Percentiles rank a stretch among this genome's conserved stretches.
Conservation (phyloP, 495 filamentous ascomycete genomes). For the Cairneyella variabilis region DNA sequence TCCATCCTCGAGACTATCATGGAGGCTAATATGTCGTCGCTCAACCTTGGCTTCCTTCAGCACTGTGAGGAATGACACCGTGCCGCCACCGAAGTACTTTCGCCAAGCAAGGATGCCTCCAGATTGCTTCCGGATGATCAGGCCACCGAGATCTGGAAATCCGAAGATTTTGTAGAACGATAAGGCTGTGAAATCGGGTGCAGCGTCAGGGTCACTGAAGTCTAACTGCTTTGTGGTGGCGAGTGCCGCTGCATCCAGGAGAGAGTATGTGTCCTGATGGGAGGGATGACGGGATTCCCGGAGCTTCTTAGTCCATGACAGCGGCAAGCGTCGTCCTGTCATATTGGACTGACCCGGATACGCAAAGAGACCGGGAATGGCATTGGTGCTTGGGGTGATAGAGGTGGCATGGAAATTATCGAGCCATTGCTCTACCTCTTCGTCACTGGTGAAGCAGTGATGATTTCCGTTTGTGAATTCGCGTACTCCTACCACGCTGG, state of each 20-base stretch:
- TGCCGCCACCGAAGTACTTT: constrained; percentile 75
- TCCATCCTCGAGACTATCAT: constrained; percentile 72
- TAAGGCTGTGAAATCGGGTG: constrained; percentile 69
- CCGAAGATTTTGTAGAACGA: constrained; percentile 85
- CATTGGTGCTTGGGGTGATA: neutral
- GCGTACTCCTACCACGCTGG: constrained; percentile 66
- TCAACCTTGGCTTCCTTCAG: constrained; percentile 62
- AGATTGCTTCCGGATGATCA: constrained; percentile 62
- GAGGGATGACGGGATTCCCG: constrained; percentile 37
- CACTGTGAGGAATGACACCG: constrained; percentile 65
- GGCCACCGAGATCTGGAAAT: constrained; percentile 69
- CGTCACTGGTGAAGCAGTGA: constrained; percentile 60
- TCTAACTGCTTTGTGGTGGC: constrained; percentile 63
- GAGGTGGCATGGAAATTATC: constrained; percentile 6
- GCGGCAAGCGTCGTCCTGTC: constrained; percentile 64
- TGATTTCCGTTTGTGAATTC: constrained; percentile 53
- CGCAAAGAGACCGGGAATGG: constrained; percentile 53
- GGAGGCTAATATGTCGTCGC: constrained; percentile 45
- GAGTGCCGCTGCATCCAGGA: constrained; percentile 71
- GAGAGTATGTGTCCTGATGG: constrained; percentile 52
- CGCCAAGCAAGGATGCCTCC: constrained; percentile 58
- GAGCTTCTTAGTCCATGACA: constrained; percentile 53
- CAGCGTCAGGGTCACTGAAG: constrained; percentile 52
- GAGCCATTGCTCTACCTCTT: constrained; percentile 66
- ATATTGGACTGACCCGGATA: constrained; percentile 81